Percentiles rank a stretch among this genome's conserved stretches.
Conservation (phyloP, 2,329 filamentous ascomycete genomes). For the Bisporella sp. region DNA sequence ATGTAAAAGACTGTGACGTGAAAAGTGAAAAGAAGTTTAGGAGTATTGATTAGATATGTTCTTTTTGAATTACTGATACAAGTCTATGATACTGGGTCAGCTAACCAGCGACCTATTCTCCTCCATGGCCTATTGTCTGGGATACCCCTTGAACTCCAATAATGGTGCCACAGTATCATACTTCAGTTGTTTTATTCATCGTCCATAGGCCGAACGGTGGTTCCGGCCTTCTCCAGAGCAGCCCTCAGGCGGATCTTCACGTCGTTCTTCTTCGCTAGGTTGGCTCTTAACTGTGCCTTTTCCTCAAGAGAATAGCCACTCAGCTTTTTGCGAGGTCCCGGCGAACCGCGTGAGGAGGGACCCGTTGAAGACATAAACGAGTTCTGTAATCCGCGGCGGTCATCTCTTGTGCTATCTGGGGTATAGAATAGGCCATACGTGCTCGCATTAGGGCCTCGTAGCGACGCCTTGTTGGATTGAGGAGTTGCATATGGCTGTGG, state of each 20-base stretch:
- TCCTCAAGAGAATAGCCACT: slow-evolving; percentile 54
- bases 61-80: too few species aligned
- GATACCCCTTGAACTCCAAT: too few species aligned
- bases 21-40: too few species aligned
- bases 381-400: slow-evolving; percentile 16
- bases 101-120: too few species aligned
- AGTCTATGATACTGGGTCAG: too few species aligned
- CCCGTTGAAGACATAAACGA: slow-evolving; percentile 23
- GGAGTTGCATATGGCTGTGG: slow-evolving; percentile 29
- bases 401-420: slow-evolving; percentile 20
- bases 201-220: slow-evolving; percentile 23
- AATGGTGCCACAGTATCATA: too few species aligned
- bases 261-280: slow-evolving; percentile 44
- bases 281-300: slow-evolving; percentile 48
- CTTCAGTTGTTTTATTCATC: slow-evolving; percentile 11
- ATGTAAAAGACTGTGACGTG: too few species aligned
- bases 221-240: slow-evolving; percentile 24
- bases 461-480: slow-evolving; percentile 18
- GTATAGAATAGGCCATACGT: slow-evolving; percentile 23
- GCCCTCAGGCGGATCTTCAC: slow-evolving; percentile 43
- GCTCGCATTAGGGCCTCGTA: slow-evolving; percentile 18
- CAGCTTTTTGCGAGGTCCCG: slow-evolving; percentile 48
- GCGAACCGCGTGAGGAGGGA: slow-evolving; percentile 15
- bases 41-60: too few species aligned
- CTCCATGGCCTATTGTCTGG: too few species aligned